These are phyloP conservation scores for Nigrospora sphaerica DNA, from an alignment of 2,329 filamentous ascomycete genomes.

Conservation along the genomic window DNA sequence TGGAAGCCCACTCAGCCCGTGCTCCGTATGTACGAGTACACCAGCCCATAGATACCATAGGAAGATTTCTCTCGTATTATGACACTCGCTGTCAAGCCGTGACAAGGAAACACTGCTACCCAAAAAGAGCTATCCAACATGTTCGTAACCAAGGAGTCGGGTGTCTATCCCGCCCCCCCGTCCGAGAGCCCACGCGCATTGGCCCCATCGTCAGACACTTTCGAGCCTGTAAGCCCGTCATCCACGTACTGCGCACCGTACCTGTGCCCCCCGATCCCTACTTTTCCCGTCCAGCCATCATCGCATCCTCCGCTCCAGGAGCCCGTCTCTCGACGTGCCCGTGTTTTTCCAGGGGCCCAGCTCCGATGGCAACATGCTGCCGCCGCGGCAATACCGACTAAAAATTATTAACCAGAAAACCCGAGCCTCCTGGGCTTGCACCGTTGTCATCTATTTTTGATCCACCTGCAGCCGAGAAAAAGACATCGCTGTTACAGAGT, in stretches of 20 bases:
- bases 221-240: too few relatives aligned
- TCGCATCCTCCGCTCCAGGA: background rate
- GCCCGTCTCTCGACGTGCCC: background rate
- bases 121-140: constrained; percentile 2
- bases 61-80: constrained; percentile 20
- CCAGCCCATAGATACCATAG: too few relatives aligned
- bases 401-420: constrained; percentile 9
- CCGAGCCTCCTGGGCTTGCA: constrained; percentile 3
- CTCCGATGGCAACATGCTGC: background rate
- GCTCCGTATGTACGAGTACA: too few relatives aligned
- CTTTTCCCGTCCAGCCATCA: background rate
- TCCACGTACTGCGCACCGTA: too few relatives aligned
- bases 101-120: constrained; percentile 13
- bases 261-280: too few relatives aligned
- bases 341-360: background rate
- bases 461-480: constrained; percentile 1
- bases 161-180: background rate
- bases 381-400: constrained; percentile 4
- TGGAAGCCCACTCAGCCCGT: too few relatives aligned
- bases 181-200: background rate
- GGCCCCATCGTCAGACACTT: background rate
- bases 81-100: constrained; percentile 27
- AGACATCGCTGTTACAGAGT: background rate
- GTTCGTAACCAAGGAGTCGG: background rate
- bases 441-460: constrained; percentile 1